phyloP scores from a whole-genome alignment of 352 stramenopile species.

The Globisporangium rhizosaccharum region DNA sequence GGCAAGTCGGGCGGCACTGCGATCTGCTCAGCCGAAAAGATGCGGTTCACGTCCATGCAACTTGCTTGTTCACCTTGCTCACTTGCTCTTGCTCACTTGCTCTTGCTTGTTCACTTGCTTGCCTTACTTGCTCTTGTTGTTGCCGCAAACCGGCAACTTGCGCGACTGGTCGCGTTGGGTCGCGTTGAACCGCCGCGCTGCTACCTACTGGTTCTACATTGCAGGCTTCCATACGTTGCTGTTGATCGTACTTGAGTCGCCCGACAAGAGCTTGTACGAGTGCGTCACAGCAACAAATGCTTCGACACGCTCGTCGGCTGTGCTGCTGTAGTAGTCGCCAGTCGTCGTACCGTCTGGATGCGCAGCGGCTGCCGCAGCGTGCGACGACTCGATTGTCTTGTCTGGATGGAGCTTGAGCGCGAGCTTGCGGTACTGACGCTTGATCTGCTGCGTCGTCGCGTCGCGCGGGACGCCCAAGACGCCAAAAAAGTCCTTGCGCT shows the following conservation, averaged over 20 bases:
- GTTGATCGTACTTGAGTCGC: conserved; percentile 34
- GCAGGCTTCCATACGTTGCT: conserved; percentile 25
- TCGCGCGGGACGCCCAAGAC: conserved; percentile 66
- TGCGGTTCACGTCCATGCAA: conserved; percentile 88
- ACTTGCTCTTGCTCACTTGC: neutral
- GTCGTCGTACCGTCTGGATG: conserved; percentile 2
- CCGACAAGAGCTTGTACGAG: conserved; percentile 71
- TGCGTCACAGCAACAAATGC: conserved; percentile 77
- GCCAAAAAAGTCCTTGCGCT: conserved; percentile 68
- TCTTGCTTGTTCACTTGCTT: neutral
- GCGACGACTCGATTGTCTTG: conserved; percentile 40
- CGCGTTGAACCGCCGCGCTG: neutral
- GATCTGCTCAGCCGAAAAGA: conserved; percentile 92
- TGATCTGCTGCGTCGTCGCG: conserved; percentile 62
- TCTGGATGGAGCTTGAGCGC: conserved; percentile 81
- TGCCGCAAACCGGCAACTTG: neutral
- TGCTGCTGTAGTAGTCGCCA: conserved; percentile 14
- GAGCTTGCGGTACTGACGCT: conserved; percentile 81
- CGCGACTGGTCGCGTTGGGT: neutral
- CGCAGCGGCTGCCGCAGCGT: conserved; percentile 12
- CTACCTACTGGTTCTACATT: neutral
- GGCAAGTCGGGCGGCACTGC: conserved; percentile 83
- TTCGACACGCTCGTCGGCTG: conserved; percentile 50
- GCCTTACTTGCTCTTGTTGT: neutral
- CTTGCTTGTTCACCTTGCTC: neutral